These are phyloP conservation scores for Diaporthe capsici DNA, from an alignment of 2,329 filamentous ascomycete species.

Conservation along the genomic window DNA sequence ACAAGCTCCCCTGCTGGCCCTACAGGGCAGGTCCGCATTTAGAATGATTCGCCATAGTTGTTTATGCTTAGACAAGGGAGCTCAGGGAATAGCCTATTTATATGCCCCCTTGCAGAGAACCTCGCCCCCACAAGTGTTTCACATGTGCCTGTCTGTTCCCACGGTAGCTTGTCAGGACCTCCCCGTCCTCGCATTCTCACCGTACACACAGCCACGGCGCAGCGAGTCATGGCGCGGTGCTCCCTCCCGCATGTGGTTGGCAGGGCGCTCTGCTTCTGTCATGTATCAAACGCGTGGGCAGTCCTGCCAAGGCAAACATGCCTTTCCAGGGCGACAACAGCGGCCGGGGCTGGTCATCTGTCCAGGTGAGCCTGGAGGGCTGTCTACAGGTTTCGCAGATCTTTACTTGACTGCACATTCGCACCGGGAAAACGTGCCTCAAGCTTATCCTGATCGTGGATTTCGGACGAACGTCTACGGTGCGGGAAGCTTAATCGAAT, in stretches of 20 bases:
- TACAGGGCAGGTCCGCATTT: slow-evolving; percentile 27
- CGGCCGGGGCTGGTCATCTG: slow-evolving; percentile 6
- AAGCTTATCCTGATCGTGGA: neutral
- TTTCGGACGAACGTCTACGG: slow-evolving; percentile 24
- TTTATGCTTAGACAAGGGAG: slow-evolving; percentile 30
- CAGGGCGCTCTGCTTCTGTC: slow-evolving; percentile 18
- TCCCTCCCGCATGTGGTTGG: slow-evolving; percentile 16
- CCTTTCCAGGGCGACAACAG: neutral
- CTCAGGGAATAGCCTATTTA: slow-evolving; percentile 23
- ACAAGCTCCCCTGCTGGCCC: slow-evolving; percentile 29
- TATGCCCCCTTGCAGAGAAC: slow-evolving; percentile 5
- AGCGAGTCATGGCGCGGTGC: slow-evolving; percentile 27
- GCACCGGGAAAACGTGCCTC: neutral
- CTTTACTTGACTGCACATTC: neutral
- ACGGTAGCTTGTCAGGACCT: slow-evolving; percentile 24
- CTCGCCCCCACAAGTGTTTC: slow-evolving; percentile 25
- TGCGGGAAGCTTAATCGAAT: slow-evolving; percentile 28
- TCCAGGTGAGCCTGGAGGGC: neutral
- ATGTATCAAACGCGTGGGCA: slow-evolving; percentile 25
- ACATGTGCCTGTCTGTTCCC: slow-evolving; percentile 11
- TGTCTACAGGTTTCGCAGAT: neutral
- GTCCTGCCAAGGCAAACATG: slow-evolving; percentile 22
- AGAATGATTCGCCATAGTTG: slow-evolving; percentile 22
- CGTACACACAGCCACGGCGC: slow-evolving; percentile 23
- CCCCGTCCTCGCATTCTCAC: slow-evolving; percentile 13